Evolutionary conservation across 805 yeast species (phyloP).

Genomic region (Cyberlindnera galapagoensis): DNA sequence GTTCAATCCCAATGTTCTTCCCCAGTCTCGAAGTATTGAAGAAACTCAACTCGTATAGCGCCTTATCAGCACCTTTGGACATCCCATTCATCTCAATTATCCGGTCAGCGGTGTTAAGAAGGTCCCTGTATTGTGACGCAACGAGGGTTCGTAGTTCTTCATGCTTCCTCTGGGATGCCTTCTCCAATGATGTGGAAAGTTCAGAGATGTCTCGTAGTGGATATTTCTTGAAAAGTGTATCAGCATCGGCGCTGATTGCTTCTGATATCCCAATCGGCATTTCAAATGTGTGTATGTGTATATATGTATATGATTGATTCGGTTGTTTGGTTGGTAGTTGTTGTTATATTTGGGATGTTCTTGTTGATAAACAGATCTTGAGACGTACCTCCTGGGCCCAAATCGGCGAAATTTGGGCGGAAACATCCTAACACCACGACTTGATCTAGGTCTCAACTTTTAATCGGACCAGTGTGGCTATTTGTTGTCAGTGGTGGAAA

Average conservation of each 20-base stretch:
- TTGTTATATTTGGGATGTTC: no score
- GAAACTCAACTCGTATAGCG: conserved; percentile 19
- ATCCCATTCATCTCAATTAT: conserved; percentile 20
- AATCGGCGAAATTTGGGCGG: no score
- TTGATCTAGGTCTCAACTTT: no score
- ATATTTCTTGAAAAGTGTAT: conserved; percentile 4
- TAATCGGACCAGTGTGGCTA: no score
- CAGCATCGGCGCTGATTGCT: conserved; percentile 2
- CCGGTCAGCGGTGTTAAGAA: conserved; percentile 21
- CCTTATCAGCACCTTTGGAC: conserved; percentile 14
- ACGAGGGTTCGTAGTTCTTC: conserved; percentile 19
- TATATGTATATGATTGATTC: no score
- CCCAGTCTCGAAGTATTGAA: conserved; percentile 8
- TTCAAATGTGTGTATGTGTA: no score
- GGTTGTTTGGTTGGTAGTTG: no score
- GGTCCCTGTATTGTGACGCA: conserved; percentile 21
- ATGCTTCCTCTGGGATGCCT: conserved; percentile 10
- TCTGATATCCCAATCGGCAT: conserved; percentile 5
- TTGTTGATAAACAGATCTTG: no score
- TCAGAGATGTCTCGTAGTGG: conserved; percentile 9
- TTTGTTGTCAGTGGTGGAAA: no score
- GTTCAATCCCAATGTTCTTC: conserved; percentile 14
- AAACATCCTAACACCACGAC: no score
- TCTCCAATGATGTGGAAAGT: conserved; percentile 6
- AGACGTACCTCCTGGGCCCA: no score